Evolutionary conservation across 108 stramenopile species (phyloP).

Genomic region (Skeletonema potamos): DNA sequence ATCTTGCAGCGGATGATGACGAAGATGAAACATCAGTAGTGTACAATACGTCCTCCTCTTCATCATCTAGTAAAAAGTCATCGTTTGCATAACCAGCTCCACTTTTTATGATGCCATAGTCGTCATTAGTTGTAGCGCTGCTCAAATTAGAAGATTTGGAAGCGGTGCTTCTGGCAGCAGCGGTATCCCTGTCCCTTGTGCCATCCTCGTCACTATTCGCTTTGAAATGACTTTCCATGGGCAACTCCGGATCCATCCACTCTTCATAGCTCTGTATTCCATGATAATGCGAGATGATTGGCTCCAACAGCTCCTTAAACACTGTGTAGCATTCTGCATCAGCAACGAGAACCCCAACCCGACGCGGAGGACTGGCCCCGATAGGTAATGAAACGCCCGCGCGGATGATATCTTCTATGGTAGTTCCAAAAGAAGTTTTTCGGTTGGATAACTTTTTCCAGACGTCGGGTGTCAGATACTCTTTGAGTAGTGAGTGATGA

Average conservation of each 20-base stretch:
- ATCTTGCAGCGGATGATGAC: background rate
- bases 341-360: slow-evolving; percentile 79
- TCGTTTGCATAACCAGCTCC: slow-evolving; percentile 9
- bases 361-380: slow-evolving; percentile 84
- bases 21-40: background rate
- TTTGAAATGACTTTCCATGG: slow-evolving; percentile 29
- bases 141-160: background rate
- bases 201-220: background rate
- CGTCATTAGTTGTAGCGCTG: background rate
- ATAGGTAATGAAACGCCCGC: slow-evolving; percentile 63
- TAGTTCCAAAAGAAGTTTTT: slow-evolving; percentile 57
- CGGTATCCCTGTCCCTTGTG: too few relatives aligned
- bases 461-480: slow-evolving; percentile 69
- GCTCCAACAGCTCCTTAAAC: slow-evolving; percentile 76
- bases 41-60: slow-evolving; percentile 9
- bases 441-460: slow-evolving; percentile 56
- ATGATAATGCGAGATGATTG: slow-evolving; percentile 79
- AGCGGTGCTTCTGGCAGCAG: too few relatives aligned
- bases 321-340: slow-evolving; percentile 86
- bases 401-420: slow-evolving; percentile 71
- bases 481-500: slow-evolving; percentile 58
- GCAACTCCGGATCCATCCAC: slow-evolving; percentile 47
- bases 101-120: slow-evolving; percentile 4
- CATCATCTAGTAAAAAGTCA: slow-evolving; percentile 9
- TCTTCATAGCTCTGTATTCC: slow-evolving; percentile 25